phyloP scores from a whole-genome alignment of 2,329 filamentous ascomycete genomes.

The Mycocentrospora acerina region DNA sequence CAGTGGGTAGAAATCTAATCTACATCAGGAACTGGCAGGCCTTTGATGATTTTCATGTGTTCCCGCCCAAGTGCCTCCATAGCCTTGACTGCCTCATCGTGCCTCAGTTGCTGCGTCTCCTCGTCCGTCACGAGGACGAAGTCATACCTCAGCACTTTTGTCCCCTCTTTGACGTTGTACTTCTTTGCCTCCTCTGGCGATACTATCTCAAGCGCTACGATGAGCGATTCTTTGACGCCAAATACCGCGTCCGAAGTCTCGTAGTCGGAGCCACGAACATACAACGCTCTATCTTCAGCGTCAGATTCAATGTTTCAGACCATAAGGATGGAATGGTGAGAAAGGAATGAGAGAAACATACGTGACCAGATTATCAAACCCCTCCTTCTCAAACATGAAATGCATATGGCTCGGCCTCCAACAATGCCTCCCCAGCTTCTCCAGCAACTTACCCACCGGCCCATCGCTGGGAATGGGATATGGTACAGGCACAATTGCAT shows the following conservation, averaged over 20 bases:
- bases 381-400: constrained; percentile 65
- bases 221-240: constrained; percentile 79
- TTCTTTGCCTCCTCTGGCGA: constrained; percentile 28
- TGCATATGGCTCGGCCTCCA: constrained; percentile 44
- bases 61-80: constrained; percentile 64
- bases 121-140: constrained; percentile 75
- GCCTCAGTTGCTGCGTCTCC: constrained; percentile 67
- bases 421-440: constrained; percentile 32
- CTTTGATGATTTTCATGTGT: constrained; percentile 72
- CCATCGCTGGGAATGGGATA: constrained; percentile 81
- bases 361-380: constrained; percentile 75
- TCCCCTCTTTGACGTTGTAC: constrained; percentile 63
- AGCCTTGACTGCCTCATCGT: constrained; percentile 66
- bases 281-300: constrained; percentile 62
- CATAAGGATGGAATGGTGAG: background rate
- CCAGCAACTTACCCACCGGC: constrained; percentile 61
- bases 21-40: constrained; percentile 72
- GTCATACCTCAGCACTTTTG: constrained; percentile 67
- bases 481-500: constrained; percentile 78
- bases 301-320: background rate
- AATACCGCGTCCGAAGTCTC: constrained; percentile 84
- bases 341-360: constrained; percentile 50
- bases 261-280: constrained; percentile 75
- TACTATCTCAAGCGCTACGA: constrained; percentile 32
- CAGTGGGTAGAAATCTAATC: too few relatives aligned